Evolutionary conservation across 805 yeast genomes (phyloP).

Genomic region (Grigorovia yakushimaensis): DNA sequence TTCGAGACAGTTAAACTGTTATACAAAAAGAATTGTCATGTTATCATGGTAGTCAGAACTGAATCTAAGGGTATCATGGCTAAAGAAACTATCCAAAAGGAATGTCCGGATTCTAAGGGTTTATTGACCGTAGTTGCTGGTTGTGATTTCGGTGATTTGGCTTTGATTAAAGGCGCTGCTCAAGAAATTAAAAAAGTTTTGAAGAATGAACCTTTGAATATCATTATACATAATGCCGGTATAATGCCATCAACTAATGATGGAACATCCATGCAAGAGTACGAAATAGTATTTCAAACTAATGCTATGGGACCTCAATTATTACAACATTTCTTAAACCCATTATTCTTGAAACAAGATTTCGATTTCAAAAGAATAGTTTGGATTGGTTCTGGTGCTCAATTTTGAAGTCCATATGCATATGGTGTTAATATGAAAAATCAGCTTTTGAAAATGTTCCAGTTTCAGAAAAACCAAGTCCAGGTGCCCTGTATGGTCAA

Average conservation of each 20-base stretch:
- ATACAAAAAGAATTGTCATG: constrained; percentile 28
- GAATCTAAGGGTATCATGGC: constrained; percentile 28
- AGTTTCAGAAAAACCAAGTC: constrained; percentile 12
- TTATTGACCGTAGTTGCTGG: constrained; percentile 18
- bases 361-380: constrained; percentile 28
- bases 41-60: constrained; percentile 29
- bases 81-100: constrained; percentile 20
- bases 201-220: constrained; percentile 17
- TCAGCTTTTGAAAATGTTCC: constrained; percentile 19
- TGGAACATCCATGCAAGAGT: constrained; percentile 27
- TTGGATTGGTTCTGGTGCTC: constrained; percentile 33
- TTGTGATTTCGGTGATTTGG: constrained; percentile 33
- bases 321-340: constrained; percentile 31
- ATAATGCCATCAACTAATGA: constrained; percentile 25
- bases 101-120: constrained; percentile 22
- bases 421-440: constrained; percentile 29
- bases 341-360: constrained; percentile 29
- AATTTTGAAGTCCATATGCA: constrained; percentile 18
- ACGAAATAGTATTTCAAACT: constrained; percentile 31
- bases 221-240: constrained; percentile 33
- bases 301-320: constrained; percentile 32
- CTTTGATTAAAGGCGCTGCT: constrained; percentile 27
- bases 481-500: constrained; percentile 27
- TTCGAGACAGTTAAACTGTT: constrained; percentile 18
- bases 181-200: constrained; percentile 9